phyloP scores from a whole-genome alignment of 164 flowering plant genomes.

The Platanus orientalis region DNA sequence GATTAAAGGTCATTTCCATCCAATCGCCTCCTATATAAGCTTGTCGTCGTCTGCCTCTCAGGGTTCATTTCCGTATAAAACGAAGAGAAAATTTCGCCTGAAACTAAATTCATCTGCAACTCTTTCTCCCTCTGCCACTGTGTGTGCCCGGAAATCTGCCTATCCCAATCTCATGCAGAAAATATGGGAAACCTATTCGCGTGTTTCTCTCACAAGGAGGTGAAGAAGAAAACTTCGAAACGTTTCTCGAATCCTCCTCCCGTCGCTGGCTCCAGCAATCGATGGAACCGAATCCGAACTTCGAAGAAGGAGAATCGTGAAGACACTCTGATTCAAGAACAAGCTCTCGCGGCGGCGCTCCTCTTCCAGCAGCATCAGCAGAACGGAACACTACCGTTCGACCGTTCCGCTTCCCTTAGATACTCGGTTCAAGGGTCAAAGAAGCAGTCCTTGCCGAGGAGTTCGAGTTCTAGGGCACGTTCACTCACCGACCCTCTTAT shows the following conservation, averaged over 20 bases:
- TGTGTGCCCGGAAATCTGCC: no score
- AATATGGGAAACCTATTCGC: constrained; percentile 58
- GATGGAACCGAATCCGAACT: constrained; percentile 59
- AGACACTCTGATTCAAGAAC: constrained; percentile 57
- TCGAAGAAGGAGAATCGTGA: constrained; percentile 42
- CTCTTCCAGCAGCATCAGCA: constrained; percentile 47
- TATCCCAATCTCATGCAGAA: constrained; percentile 22
- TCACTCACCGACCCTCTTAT: constrained; percentile 79
- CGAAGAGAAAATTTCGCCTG: no score
- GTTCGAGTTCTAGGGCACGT: constrained; percentile 79
- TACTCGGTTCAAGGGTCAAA: constrained; percentile 38
- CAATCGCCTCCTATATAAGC: no score
- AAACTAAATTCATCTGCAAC: no score
- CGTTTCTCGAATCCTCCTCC: constrained; percentile 26
- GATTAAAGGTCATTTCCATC: no score
- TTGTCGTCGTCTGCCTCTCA: no score
- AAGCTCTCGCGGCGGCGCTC: constrained; percentile 72
- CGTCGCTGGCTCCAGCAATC: constrained; percentile 27
- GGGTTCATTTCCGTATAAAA: no score
- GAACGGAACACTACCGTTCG: constrained; percentile 41
- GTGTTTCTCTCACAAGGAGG: constrained; percentile 33
- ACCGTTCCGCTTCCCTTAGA: constrained; percentile 71
- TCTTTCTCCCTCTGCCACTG: no score
- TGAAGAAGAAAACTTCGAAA: constrained; percentile 29
- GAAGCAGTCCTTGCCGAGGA: constrained; percentile 59